These are phyloP conservation scores for Ceratocystis albifundus DNA, from an alignment of 2,329 filamentous ascomycete species.

Conservation along the genomic window DNA sequence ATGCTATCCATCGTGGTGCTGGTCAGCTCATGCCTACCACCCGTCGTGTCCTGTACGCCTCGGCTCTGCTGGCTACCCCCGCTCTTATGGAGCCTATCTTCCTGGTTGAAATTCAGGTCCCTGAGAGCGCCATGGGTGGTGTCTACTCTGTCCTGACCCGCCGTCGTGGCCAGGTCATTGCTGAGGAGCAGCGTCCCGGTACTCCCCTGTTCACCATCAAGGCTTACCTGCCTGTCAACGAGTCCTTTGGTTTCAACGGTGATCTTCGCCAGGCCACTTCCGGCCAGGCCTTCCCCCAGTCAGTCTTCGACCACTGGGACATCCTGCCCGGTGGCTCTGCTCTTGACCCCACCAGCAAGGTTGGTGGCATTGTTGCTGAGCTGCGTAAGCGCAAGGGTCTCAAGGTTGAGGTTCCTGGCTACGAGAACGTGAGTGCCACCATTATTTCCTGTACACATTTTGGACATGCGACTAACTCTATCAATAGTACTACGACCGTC, in stretches of 20 bases:
- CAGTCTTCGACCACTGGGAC: slow-evolving; percentile 98
- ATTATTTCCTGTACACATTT: background rate
- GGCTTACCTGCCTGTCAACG: slow-evolving; percentile 90
- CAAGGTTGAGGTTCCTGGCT: slow-evolving; percentile 86
- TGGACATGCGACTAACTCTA: slow-evolving; percentile 3
- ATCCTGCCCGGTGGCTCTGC: slow-evolving; percentile 86
- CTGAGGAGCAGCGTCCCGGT: slow-evolving; percentile 93
- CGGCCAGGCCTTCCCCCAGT: slow-evolving; percentile 98
- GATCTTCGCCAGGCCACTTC: slow-evolving; percentile 88
- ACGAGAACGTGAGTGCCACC: slow-evolving; percentile 66
- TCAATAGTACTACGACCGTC: slow-evolving; percentile 22
- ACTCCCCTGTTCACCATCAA: slow-evolving; percentile 98
- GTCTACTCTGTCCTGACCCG: slow-evolving; percentile 98
- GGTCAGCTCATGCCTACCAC: slow-evolving; percentile 97
- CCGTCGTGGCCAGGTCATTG: slow-evolving; percentile 97
- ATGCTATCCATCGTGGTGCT: slow-evolving; percentile 99
- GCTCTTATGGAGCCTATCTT: slow-evolving; percentile 94
- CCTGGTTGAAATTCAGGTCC: slow-evolving; percentile 98
- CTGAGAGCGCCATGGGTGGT: slow-evolving; percentile 97
- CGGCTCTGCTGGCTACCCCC: slow-evolving; percentile 80
- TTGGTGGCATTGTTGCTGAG: slow-evolving; percentile 68
- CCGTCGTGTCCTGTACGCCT: slow-evolving; percentile 93
- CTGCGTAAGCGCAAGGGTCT: slow-evolving; percentile 99
- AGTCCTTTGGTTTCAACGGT: slow-evolving; percentile 98
- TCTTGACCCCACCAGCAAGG: slow-evolving; percentile 70